These are phyloP conservation scores for Hysterium pulicare DNA, from an alignment of 2,329 filamentous ascomycete species.

Conservation along the genomic window DNA sequence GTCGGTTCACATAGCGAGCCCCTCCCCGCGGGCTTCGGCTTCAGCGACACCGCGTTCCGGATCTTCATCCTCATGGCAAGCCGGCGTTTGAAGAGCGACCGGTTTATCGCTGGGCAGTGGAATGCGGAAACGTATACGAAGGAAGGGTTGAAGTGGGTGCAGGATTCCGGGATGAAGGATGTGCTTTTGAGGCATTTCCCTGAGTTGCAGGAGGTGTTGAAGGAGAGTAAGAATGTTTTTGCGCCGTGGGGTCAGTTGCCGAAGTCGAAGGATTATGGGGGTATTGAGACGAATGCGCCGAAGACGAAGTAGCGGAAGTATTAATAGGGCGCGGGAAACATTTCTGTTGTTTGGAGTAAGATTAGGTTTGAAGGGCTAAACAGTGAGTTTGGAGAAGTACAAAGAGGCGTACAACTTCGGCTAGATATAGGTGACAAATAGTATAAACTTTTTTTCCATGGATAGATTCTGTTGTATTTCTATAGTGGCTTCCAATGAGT, in stretches of 20 bases:
- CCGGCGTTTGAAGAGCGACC: slow-evolving; percentile 40
- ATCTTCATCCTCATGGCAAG: slow-evolving; percentile 48
- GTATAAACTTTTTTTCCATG: too few relatives aligned
- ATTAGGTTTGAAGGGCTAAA: too few relatives aligned
- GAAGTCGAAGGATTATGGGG: slow-evolving; percentile 18
- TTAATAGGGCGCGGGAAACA: too few relatives aligned
- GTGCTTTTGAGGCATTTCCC: slow-evolving; percentile 46
- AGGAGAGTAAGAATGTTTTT: slow-evolving; percentile 32
- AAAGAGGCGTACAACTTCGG: too few relatives aligned
- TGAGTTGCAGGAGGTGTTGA: slow-evolving; percentile 31
- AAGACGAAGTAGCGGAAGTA: too few relatives aligned
- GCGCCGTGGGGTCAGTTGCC: slow-evolving; percentile 30
- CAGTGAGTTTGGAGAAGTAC: too few relatives aligned
- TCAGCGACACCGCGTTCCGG: slow-evolving; percentile 48
- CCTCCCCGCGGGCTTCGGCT: slow-evolving; percentile 45
- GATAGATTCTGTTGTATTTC: too few relatives aligned
- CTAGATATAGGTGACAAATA: too few relatives aligned
- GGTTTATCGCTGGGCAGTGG: slow-evolving; percentile 39
- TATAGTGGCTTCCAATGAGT: too few relatives aligned
- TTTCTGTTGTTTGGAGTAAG: too few relatives aligned
- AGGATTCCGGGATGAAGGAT: slow-evolving; percentile 42
- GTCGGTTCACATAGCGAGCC: slow-evolving; percentile 45
- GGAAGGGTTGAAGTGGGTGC: slow-evolving; percentile 40
- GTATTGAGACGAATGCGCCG: slow-evolving; percentile 28
- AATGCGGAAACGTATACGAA: slow-evolving; percentile 37